Percentiles rank a stretch among this genome's conserved stretches.
Conservation (phyloP, 805 yeast species). For the Tanozyma kutaoensis region DNA sequence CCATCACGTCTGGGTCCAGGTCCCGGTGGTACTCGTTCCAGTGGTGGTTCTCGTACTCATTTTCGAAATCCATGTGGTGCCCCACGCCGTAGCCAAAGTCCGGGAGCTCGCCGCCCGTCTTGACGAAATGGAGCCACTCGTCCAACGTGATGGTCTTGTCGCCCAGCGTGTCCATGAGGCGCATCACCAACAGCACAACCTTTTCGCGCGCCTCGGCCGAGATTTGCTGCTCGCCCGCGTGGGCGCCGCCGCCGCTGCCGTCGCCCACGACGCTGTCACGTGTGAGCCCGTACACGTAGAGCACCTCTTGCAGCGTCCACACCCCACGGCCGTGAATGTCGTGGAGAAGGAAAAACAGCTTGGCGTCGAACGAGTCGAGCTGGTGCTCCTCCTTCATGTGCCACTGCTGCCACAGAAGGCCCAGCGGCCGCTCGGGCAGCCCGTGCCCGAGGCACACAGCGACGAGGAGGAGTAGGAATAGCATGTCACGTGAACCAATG, state of each 20-base stretch:
- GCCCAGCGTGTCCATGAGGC: slow-evolving; percentile 47
- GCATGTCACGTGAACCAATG: no score
- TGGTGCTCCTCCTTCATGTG: slow-evolving; percentile 90
- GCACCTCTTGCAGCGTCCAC: slow-evolving; percentile 48
- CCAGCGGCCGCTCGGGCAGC: slow-evolving; percentile 27
- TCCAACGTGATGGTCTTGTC: slow-evolving; percentile 53
- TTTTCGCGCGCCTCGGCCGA: slow-evolving; percentile 40
- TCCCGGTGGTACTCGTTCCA: slow-evolving; percentile 75
- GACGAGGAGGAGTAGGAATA: no score
- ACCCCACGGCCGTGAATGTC: slow-evolving; percentile 51
- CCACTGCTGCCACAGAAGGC: slow-evolving; percentile 65
- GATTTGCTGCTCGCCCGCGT: slow-evolving; percentile 39
- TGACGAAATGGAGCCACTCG: slow-evolving; percentile 56
- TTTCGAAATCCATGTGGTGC: slow-evolving; percentile 87
- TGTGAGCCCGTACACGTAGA: slow-evolving; percentile 69
- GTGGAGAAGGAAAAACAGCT: slow-evolving; percentile 68
- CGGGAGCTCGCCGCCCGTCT: slow-evolving; percentile 62
- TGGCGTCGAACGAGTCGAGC: slow-evolving; percentile 58
- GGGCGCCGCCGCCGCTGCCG: slow-evolving; percentile 83
- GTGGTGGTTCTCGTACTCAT: slow-evolving; percentile 89
- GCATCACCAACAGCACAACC: slow-evolving; percentile 43
- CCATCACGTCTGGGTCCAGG: slow-evolving; percentile 68
- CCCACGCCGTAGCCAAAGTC: slow-evolving; percentile 92
- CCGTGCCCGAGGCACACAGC: no score
- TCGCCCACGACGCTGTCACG: slow-evolving; percentile 68